phyloP scores from a whole-genome alignment of 2,329 filamentous ascomycete genomes.

The Madurella fahalii region DNA sequence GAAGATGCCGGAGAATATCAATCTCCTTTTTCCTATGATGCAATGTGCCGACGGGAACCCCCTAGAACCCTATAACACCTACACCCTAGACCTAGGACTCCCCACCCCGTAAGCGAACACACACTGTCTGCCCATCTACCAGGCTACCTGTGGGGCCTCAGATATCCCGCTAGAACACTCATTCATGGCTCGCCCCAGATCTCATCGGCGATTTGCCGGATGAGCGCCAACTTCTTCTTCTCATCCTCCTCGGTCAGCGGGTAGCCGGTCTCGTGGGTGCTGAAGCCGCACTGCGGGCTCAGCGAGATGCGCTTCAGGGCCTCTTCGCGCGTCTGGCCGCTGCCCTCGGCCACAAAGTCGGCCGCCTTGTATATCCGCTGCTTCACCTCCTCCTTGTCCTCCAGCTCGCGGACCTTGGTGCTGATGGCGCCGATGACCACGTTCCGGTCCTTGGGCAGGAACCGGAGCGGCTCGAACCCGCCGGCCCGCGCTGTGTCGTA shows the following conservation, averaged over 20 bases:
- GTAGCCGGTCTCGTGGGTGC: conserved; percentile 71
- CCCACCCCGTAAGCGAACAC: neutral
- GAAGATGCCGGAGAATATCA: neutral
- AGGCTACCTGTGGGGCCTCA: neutral
- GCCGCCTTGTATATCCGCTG: conserved; percentile 56
- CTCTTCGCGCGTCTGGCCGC: conserved; percentile 59
- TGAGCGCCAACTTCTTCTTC: conserved; percentile 67
- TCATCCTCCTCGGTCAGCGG: conserved; percentile 65
- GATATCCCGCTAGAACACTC: neutral
- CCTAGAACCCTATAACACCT: no score
- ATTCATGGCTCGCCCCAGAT: conserved; percentile 55
- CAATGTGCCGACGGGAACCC: no score
- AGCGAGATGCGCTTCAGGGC: conserved; percentile 64
- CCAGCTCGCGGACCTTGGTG: conserved; percentile 58
- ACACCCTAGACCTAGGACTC: no score
- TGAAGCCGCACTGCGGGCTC: conserved; percentile 70
- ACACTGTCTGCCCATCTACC: neutral
- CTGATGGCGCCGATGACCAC: conserved; percentile 62
- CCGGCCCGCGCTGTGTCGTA: conserved; percentile 63
- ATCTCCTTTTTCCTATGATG: neutral
- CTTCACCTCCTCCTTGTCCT: conserved; percentile 62
- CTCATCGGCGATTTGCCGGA: conserved; percentile 67
- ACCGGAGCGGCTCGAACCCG: conserved; percentile 61
- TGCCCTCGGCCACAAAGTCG: conserved; percentile 65
- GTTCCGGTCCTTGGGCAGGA: conserved; percentile 57